Evolutionary conservation across 352 stramenopile species (phyloP), one percentile per base, ranked within the genome.

Genomic region (Aphanomyces cochlioides): DNA sequence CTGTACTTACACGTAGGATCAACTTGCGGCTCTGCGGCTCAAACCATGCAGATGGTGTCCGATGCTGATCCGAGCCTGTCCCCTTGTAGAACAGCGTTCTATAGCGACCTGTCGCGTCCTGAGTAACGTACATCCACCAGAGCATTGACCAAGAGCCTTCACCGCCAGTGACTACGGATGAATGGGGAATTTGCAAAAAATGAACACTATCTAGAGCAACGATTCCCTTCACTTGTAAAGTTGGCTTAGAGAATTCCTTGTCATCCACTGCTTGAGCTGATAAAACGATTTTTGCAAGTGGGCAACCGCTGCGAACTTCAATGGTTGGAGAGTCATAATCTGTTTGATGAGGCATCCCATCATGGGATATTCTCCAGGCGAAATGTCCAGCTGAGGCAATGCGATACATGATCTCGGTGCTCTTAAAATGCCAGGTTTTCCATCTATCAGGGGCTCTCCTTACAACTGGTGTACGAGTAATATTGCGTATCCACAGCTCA

Each of bases 11-110:
- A 13, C 89, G 77, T 4, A 96, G 54, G 0, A 89, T 82, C 7
- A 96, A 64, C 4, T 74, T 73, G 47, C 76, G 79, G 41, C 87
- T 78, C 43, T 87, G 56, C 0, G 89, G 89, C n/a, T 84, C 77
- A 66, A 92, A 85, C 87, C 89, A 96, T 5, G 78, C 81, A 0
- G 86, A 94, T 3, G 89, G 86, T 3, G 88, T 96, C 45, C 89
- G 84, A 41, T 89, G 80, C 45, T 90, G 72, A 3, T 74, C 59
- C 2, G 75, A 56, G 43, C 86, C 86, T 50, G 90, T 70, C 34
- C 88, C 89, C 66, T 96, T 89, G 74, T 93, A 96, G 45, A 96
- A 85, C 6, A 96, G 69, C 8, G 84, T 84, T 13, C 87, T 78
- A 58, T 90, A 87, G 28, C 39, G 70, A 0, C 81, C 86, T 0